Base-by-base conservation (phyloP, 371 early-diverging fungal species). In the Basidiobolus meristosporus region DNA sequence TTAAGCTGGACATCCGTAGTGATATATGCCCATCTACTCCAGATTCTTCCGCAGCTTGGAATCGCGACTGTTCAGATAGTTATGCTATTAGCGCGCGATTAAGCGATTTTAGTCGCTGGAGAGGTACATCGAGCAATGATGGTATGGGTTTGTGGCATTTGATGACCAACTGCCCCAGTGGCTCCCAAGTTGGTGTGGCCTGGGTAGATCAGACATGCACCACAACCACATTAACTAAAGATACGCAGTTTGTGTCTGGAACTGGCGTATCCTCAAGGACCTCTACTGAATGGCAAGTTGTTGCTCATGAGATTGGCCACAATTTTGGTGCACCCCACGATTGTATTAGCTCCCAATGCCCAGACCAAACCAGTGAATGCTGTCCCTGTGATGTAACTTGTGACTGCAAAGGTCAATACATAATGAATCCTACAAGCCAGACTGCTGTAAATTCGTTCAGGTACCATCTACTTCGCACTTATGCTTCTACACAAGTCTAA, bases 271-370 rank as follows among this genome's bases (percentile, higher is more conserved):
- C 87, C n/a, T 77, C 90, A 0, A 64, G 74, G 17, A 77, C 77
- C 22, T 63, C 73, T 10, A 77, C 75, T 35, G 88, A 89, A 51
- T 96, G 91, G 91, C 82, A 87, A 55, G 87, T 93, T 0, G 80
- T 93, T 5, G 96, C 92, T 9, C 96, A 96, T 50, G 87, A 86
- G 57, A 74, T 93, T 50, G 93, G 90, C 3, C 93, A 95, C 53
- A 84, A 76, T 36, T 82, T 87, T 63, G 85, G 82, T 47, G 73
- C 68, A 0, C 43, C 39, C 31, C 62, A 68, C 43, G 62, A 62
- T 44, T 62, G 60, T 43, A 31, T 35, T 38, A 17, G 34, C 10
- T 19, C 16, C 40, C n/a, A 30, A 15, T 39, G 19, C 39, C 50
- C 54, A 57, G 33, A 63, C 55, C 33, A 46, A 56, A 55, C 66